These are phyloP conservation scores for Batkoa obscura DNA, from an alignment of 371 early-diverging fungal genomes.

Conservation along the genomic window DNA sequence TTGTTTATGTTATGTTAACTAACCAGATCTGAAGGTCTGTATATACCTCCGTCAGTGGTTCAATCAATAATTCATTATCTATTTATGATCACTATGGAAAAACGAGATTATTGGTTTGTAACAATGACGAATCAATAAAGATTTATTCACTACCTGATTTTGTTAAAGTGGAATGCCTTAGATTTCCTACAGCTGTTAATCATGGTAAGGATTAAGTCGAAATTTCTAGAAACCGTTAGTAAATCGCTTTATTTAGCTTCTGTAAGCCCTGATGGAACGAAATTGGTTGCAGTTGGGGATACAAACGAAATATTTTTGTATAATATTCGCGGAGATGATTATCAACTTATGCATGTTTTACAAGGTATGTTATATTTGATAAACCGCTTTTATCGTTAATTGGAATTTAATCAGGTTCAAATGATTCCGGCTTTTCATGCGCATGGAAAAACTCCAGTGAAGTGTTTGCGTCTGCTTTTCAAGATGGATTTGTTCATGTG, in stretches of 20 bases:
- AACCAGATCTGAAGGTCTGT: slow-evolving; percentile 27
- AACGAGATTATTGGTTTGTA: slow-evolving; percentile 60
- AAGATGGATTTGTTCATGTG: slow-evolving; percentile 59
- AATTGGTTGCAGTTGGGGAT: slow-evolving; percentile 75
- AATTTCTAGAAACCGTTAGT: too few species aligned
- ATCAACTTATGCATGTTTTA: slow-evolving; percentile 39
- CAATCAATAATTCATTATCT: slow-evolving; percentile 79
- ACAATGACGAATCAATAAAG: slow-evolving; percentile 87
- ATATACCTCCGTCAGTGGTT: slow-evolving; percentile 54
- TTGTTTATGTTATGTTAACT: neutral
- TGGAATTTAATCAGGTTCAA: slow-evolving; percentile 9
- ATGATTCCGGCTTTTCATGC: slow-evolving; percentile 48
- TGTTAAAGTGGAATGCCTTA: slow-evolving; percentile 39
- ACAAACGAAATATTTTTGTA: slow-evolving; percentile 61
- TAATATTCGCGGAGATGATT: slow-evolving; percentile 35
- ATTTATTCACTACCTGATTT: slow-evolving; percentile 56
- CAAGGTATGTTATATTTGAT: slow-evolving; percentile 19
- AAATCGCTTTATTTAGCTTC: slow-evolving; percentile 21
- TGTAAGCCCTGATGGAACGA: slow-evolving; percentile 64
- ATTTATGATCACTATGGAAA: slow-evolving; percentile 43
- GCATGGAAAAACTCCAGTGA: slow-evolving; percentile 60
- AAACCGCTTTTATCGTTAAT: neutral
- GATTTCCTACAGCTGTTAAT: slow-evolving; percentile 69
- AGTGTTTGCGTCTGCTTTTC: slow-evolving; percentile 59
- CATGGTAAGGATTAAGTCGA: slow-evolving; percentile 23